phyloP scores from a whole-genome alignment of 1,284 basidiomycete species.

The Chalciporus sp. region DNA sequence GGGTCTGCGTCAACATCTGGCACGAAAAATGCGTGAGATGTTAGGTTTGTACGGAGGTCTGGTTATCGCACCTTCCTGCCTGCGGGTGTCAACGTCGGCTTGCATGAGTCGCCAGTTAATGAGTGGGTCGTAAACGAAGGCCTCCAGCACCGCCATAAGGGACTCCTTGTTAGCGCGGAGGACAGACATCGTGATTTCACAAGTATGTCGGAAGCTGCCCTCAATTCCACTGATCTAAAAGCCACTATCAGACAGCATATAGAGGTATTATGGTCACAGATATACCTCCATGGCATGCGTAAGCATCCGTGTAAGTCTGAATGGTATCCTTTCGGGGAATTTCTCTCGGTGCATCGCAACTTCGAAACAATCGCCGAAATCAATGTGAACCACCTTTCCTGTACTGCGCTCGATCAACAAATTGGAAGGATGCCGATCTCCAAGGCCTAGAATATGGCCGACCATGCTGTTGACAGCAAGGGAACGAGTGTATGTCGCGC shows the following conservation, averaged over 20 bases:
- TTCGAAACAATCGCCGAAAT: conserved; percentile 96
- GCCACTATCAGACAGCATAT: conserved; percentile 13
- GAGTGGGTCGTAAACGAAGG: conserved; percentile 88
- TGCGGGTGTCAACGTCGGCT: conserved; percentile 64
- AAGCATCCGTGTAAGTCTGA: conserved; percentile 97
- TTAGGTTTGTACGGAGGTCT: background rate
- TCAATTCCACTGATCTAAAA: conserved; percentile 91
- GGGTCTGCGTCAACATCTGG: conserved; percentile 48
- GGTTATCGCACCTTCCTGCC: conserved; percentile 54
- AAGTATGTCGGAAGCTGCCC: conserved; percentile 94
- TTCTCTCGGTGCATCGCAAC: conserved; percentile 96
- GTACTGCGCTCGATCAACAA: conserved; percentile 90
- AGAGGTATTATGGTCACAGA: background rate
- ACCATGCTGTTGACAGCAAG: conserved; percentile 97
- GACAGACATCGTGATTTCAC: conserved; percentile 97
- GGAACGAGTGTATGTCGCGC: conserved; percentile 96
- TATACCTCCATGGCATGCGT: conserved; percentile 98
- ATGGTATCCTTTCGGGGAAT: conserved; percentile 98
- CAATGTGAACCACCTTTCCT: conserved; percentile 96
- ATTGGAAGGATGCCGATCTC: conserved; percentile 99
- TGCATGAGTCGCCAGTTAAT: conserved; percentile 89
- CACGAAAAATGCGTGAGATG: conserved; percentile 2
- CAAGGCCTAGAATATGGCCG: conserved; percentile 95
- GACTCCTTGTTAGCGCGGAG: conserved; percentile 97
- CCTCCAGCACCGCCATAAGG: conserved; percentile 96